Evolutionary conservation across 768 basidiomycete genomes (phyloP).

Genomic region (Termitomyces sp.): DNA sequence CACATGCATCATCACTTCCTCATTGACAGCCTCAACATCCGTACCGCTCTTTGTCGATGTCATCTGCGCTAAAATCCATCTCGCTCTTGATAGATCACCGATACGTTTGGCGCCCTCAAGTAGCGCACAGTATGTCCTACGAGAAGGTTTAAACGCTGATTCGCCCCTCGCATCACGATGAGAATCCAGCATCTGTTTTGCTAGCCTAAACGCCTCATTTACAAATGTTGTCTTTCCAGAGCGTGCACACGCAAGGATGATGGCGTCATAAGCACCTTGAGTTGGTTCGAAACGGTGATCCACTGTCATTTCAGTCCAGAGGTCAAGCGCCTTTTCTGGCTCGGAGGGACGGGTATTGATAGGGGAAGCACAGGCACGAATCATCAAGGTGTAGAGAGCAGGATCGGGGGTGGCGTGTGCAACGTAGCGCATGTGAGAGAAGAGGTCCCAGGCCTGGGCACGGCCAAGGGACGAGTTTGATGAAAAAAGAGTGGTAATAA

Average conservation of each 20-base stretch:
- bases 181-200: constrained; percentile 81
- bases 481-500: constrained; percentile 56
- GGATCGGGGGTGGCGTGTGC: constrained; percentile 80
- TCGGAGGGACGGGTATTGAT: constrained; percentile 47
- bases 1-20: constrained; percentile 73
- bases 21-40: constrained; percentile 37
- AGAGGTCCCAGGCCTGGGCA: constrained; percentile 91
- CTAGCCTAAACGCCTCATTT: constrained; percentile 77
- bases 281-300: constrained; percentile 63
- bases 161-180: constrained; percentile 60
- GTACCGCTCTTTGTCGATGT: constrained; percentile 32
- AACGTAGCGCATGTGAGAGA: constrained; percentile 93
- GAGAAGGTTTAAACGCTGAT: constrained; percentile 55
- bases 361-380: constrained; percentile 73
- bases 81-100: constrained; percentile 75
- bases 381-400: constrained; percentile 78
- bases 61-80: constrained; percentile 92
- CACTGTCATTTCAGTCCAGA: constrained; percentile 89
- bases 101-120: constrained; percentile 85
- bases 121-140: constrained; percentile 73
- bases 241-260: constrained; percentile 76
- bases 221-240: constrained; percentile 60
- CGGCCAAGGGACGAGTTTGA: constrained; percentile 44
- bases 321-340: constrained; percentile 87
- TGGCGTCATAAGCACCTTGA: constrained; percentile 67